Evolutionary conservation across 1,284 basidiomycete species (phyloP).

Genomic region (Sutorius eximius): DNA sequence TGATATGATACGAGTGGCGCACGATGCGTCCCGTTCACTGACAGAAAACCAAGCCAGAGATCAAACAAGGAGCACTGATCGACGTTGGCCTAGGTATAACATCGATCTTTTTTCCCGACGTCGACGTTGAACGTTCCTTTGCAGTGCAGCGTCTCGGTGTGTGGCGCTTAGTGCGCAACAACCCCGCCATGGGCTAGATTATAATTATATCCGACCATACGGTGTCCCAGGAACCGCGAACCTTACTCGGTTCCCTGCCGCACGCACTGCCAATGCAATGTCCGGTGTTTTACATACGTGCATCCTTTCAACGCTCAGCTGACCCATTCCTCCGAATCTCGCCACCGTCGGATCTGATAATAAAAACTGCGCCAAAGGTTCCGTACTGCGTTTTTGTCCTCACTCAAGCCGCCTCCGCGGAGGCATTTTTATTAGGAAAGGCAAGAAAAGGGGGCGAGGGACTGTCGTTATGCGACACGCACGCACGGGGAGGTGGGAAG

Average conservation of each 20-base stretch:
- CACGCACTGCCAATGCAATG: slow-evolving; percentile 7
- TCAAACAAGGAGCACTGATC: neutral
- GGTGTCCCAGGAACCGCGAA: neutral
- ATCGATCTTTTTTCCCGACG: slow-evolving; percentile 3
- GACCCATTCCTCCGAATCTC: slow-evolving; percentile 11
- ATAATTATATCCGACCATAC: neutral
- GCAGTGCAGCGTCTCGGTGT: neutral
- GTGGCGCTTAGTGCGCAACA: neutral
- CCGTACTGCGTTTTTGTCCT: neutral
- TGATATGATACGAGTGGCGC: neutral
- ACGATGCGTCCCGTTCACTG: neutral
- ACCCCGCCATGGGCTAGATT: neutral
- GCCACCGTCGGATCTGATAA: slow-evolving; percentile 18
- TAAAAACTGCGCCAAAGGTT: neutral
- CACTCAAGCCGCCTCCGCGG: slow-evolving; percentile 11
- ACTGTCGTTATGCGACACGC: slow-evolving; percentile 19
- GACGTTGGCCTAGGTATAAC: neutral
- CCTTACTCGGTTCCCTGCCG: neutral
- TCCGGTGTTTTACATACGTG: neutral
- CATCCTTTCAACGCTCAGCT: slow-evolving; percentile 1
- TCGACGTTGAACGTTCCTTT: neutral
- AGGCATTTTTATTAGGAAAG: slow-evolving; percentile 4
- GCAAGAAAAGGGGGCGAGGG: neutral
- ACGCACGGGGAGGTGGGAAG: slow-evolving; percentile 7
- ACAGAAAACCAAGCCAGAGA: neutral